A percentile compares a stretch with the other conserved stretches of the same genome.
Evolutionary conservation across 2,329 filamentous ascomycete genomes (phyloP).

Genomic region (Claviceps fusiformis): DNA sequence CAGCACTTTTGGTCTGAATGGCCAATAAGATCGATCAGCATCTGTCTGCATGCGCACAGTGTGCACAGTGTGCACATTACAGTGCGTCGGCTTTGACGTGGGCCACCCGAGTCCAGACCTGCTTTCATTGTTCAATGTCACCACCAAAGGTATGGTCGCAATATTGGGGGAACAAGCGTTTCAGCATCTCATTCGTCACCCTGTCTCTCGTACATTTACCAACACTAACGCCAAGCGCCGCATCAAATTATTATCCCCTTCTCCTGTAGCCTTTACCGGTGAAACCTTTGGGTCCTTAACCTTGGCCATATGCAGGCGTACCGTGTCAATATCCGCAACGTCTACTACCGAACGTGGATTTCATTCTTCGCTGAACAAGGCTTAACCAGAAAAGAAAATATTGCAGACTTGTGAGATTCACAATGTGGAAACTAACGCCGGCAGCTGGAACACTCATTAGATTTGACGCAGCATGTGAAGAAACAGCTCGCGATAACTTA

Average conservation of each 20-base stretch:
- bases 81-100: too few species aligned
- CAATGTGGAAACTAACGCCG: neutral
- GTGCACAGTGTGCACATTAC: neutral
- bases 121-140: too few species aligned
- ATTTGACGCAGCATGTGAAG: neutral
- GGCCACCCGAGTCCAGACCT: too few species aligned
- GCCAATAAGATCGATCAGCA: neutral
- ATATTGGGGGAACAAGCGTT: neutral
- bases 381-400: neutral
- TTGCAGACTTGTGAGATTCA: neutral
- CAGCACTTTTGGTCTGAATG: neutral
- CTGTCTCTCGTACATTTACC: too few species aligned
- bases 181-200: neutral
- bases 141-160: too few species aligned
- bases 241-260: neutral
- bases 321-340: too few species aligned
- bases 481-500: constrained; percentile 18
- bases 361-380: neutral
- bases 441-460: neutral
- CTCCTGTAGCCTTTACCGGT: neutral
- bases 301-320: neutral
- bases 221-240: neutral
- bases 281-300: neutral
- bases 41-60: neutral
- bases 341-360: neutral